Evolutionary conservation across 805 yeast species (phyloP), one percentile per base, ranked within the genome.

Genomic region (Yamadazyma paraphyllophila): DNA sequence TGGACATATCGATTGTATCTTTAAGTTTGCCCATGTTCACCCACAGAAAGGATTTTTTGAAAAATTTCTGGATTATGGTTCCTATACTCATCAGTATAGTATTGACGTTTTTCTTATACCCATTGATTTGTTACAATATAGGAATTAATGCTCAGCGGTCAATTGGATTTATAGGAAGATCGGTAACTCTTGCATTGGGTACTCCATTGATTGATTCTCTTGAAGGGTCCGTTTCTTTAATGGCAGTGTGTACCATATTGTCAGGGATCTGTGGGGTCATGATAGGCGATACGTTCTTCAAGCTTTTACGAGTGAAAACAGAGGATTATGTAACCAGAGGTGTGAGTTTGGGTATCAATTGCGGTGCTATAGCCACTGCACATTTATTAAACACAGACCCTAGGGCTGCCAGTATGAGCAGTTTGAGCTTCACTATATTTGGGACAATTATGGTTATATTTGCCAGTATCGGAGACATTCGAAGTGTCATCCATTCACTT

Each of bases 331-430:
- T 87, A 7, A 82, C 89, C 0, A 65, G 90, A 50, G 96, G 95
- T 2, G 80, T 86, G 14, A 81, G 89, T 0, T 64, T 85, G 40
- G 96, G 95, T 4, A 75, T 84, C 41, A 84, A 83, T 57, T 85
- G 91, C 57, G 88, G 91, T 8, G 95, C 96, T 1, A 84, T 87
- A 41, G 88, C 90, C 3, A 85, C 95, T 2, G 91, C 92, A 0
- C 85, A 84, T 61, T 65, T 87, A 39, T 63, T 87, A 30, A 77
- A 78, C 24, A 74, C 75, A 27, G 90, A 86, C 56, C 86, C 94
- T 11, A 69, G 92, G 53, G 92, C 94, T 12, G 91, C 90, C 1
- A 88, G 90, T 2, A 79, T 87, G 74, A 80, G 88, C 49, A 76
- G 85, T 5, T 70, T 87, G 55, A 76, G 86, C 50, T 87, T 87